These are phyloP conservation scores for Aureobasidium uvarum DNA, from an alignment of 2,329 filamentous ascomycete species.

Conservation along the genomic window DNA sequence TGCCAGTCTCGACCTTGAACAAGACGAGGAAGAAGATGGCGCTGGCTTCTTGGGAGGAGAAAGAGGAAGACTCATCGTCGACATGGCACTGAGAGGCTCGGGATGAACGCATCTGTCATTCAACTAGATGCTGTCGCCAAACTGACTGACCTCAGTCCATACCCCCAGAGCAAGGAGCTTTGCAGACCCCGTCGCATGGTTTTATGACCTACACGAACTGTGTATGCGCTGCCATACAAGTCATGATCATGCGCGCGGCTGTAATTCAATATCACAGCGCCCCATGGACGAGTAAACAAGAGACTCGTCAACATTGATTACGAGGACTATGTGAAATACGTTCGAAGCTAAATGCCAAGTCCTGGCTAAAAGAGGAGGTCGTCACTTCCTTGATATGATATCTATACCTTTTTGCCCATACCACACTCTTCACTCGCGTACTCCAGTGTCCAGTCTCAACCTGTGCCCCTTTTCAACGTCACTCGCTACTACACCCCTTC, in stretches of 20 bases:
- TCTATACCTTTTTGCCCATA: no score
- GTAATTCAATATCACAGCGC: background rate
- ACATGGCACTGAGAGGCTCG: slow-evolving; percentile 34
- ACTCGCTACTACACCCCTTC: no score
- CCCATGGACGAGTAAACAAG: background rate
- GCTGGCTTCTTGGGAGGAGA: slow-evolving; percentile 42
- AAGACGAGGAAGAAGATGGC: slow-evolving; percentile 58
- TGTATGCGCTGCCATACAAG: background rate
- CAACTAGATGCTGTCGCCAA: background rate
- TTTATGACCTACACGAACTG: background rate
- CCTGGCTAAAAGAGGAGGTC: no score
- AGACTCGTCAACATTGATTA: background rate
- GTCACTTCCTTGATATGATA: no score
- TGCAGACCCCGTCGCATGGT: background rate
- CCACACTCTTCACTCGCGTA: no score
- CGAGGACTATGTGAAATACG: no score
- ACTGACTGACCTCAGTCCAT: background rate
- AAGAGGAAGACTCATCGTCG: slow-evolving; percentile 39
- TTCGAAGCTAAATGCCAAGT: no score
- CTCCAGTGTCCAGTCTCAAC: no score
- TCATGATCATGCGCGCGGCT: background rate
- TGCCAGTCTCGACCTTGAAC: slow-evolving; percentile 71
- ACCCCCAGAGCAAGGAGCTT: background rate
- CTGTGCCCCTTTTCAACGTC: no score
- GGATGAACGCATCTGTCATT: background rate